These are phyloP conservation scores for Cyanodermella asteris DNA, from an alignment of 2,329 filamentous ascomycete genomes.

Conservation along the genomic window DNA sequence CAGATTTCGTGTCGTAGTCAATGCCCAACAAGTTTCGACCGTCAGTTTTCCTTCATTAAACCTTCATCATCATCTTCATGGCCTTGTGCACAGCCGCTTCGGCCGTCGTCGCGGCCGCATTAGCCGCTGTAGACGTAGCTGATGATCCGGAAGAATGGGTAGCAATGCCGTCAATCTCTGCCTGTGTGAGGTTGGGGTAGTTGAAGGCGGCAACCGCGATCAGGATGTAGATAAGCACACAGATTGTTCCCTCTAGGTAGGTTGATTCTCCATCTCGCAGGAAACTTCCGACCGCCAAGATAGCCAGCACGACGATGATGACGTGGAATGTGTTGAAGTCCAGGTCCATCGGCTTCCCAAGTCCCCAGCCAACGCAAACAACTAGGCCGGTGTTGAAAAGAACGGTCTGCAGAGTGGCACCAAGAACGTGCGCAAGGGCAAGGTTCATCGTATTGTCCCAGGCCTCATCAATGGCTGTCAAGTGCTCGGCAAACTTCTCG, in stretches of 20 bases:
- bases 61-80: no score
- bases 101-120: no score
- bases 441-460: constrained; percentile 53
- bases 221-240: constrained; percentile 43
- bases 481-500: constrained; percentile 69
- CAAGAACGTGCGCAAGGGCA: constrained; percentile 65
- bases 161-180: no score
- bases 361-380: constrained; percentile 64
- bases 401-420: constrained; percentile 72
- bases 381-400: constrained; percentile 70
- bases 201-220: constrained; percentile 40
- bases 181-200: constrained; percentile 38
- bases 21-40: no score
- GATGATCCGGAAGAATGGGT: no score
- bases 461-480: constrained; percentile 46
- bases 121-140: no score
- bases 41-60: no score
- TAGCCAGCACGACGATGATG: constrained; percentile 57
- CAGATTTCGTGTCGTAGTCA: no score
- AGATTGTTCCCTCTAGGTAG: constrained; percentile 68
- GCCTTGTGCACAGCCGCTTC: no score
- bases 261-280: constrained; percentile 74
- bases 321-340: constrained; percentile 80
- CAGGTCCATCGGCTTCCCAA: constrained; percentile 46
- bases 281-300: constrained; percentile 73